phyloP scores from a whole-genome alignment of 495 filamentous ascomycete species.

The Hypoxylon intermedium region DNA sequence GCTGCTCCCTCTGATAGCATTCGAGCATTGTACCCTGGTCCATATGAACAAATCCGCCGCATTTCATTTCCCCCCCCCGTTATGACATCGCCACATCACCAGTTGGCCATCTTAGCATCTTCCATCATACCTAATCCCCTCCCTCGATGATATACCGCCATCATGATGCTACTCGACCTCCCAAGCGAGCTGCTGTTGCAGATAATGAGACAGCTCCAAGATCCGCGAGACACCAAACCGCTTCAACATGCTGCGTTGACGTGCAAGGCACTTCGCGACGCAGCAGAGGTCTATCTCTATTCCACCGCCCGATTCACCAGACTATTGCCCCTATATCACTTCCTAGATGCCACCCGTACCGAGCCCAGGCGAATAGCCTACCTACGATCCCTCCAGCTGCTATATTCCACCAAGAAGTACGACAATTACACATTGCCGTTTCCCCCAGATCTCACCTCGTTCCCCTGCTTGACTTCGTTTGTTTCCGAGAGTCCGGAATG shows the following conservation, averaged over 20 bases:
- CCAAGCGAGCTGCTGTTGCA: slow-evolving; percentile 19
- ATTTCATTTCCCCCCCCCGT: too few relatives aligned
- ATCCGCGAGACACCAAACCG: slow-evolving; percentile 2
- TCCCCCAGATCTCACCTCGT: slow-evolving; percentile 8
- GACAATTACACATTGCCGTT: background rate
- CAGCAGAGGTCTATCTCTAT: slow-evolving; percentile 21
- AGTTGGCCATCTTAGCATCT: background rate
- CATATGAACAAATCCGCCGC: too few relatives aligned
- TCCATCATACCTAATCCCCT: background rate
- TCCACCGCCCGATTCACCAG: slow-evolving; percentile 8
- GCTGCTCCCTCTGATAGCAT: too few relatives aligned
- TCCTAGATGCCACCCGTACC: slow-evolving; percentile 5
- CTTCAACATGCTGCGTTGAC: slow-evolving; percentile 11
- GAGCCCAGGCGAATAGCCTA: slow-evolving; percentile 6
- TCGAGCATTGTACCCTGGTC: too few relatives aligned
- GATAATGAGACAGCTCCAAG: slow-evolving; percentile 15
- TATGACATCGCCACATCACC: too few relatives aligned
- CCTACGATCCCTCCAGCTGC: slow-evolving; percentile 12
- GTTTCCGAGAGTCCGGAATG: slow-evolving; percentile 25
- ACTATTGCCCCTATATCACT: slow-evolving; percentile 6
- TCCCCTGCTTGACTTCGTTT: slow-evolving; percentile 14
- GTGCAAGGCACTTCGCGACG: slow-evolving; percentile 13
- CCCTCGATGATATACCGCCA: background rate
- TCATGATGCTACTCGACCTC: slow-evolving; percentile 10
- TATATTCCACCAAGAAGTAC: slow-evolving; percentile 6